phyloP scores from a whole-genome alignment of 2,329 filamentous ascomycete species.

The Microdochium trichocladiopsis region DNA sequence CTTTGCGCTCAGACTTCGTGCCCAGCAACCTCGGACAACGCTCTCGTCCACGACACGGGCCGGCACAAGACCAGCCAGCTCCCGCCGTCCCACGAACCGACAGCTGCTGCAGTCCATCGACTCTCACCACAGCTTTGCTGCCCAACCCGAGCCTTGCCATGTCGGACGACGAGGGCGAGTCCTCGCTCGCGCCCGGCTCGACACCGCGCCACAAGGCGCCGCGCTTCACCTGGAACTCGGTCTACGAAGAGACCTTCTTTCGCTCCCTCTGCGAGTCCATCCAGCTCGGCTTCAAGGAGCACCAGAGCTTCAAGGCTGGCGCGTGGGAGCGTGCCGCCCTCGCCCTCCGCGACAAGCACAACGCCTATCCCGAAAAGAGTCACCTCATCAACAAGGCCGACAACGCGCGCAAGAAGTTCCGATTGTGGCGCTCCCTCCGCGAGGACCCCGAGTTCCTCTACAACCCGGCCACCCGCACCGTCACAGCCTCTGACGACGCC shows the following conservation, averaged over 20 bases:
- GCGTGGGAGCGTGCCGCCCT: conserved; percentile 52
- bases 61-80: no score
- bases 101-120: no score
- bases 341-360: conserved; percentile 46
- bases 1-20: no score
- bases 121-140: not conserved
- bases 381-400: conserved; percentile 59
- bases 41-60: no score
- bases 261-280: conserved; percentile 53
- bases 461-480: conserved; percentile 39
- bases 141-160: conserved; percentile 7
- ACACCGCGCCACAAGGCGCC: conserved; percentile 27
- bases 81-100: no score
- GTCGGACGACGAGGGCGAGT: conserved; percentile 21
- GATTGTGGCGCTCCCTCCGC: conserved; percentile 51
- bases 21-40: no score
- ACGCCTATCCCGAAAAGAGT: conserved; percentile 50
- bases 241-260: conserved; percentile 55
- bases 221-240: conserved; percentile 53
- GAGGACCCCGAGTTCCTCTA: conserved; percentile 52
- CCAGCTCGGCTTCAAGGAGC: conserved; percentile 45
- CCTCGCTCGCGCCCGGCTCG: conserved; percentile 10
- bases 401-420: conserved; percentile 55
- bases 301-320: conserved; percentile 54
- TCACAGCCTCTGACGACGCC: conserved; percentile 49